These are phyloP conservation scores for Termitomyces heimii DNA, from an alignment of 768 basidiomycete genomes.

Conservation along the genomic window DNA sequence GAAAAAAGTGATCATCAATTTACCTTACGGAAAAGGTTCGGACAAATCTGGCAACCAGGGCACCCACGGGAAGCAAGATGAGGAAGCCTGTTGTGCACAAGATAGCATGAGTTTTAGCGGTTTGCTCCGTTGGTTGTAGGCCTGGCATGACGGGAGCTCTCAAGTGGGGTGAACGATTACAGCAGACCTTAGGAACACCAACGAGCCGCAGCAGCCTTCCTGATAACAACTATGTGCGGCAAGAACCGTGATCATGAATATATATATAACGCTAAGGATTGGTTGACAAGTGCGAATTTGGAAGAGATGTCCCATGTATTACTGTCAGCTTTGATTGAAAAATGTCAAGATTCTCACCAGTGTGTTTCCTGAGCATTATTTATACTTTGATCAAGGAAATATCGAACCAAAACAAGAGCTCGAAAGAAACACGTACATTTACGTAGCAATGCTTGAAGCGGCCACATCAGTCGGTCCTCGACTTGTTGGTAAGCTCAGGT, in stretches of 20 bases:
- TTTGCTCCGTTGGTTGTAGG: conserved; percentile 23
- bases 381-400: neutral
- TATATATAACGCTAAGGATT: conserved; percentile 6
- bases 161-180: neutral
- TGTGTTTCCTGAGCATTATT: neutral
- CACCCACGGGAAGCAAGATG: conserved; percentile 53
- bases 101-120: conserved; percentile 42
- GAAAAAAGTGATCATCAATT: conserved; percentile 13
- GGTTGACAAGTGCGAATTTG: neutral
- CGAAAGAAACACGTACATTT: neutral
- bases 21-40: conserved; percentile 45
- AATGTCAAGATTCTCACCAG: neutral
- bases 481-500: too few species aligned
- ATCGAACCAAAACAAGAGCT: neutral
- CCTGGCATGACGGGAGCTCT: conserved; percentile 3
- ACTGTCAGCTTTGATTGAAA: neutral
- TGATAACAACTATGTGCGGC: neutral
- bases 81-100: conserved; percentile 43
- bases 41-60: conserved; percentile 46
- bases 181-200: neutral
- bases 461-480: too few species aligned
- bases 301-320: conserved; percentile 8
- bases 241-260: neutral
- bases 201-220: neutral
- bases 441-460: too few species aligned